phyloP scores from a whole-genome alignment of 192 early-diverging fungal species.

The Coemansia sp. region DNA sequence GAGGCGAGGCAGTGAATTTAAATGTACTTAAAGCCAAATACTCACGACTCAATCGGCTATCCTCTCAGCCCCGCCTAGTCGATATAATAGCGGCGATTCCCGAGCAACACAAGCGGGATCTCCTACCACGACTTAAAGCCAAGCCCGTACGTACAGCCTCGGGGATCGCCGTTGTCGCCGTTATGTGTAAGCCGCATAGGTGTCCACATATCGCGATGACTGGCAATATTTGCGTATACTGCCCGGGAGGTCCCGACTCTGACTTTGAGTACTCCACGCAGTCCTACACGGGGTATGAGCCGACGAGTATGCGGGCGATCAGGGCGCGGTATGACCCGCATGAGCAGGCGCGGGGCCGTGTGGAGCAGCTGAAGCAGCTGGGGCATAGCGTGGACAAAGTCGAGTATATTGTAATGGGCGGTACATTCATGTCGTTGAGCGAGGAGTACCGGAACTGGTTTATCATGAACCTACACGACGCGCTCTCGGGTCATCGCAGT shows the following conservation, averaged over 20 bases:
- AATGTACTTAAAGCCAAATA: conserved; percentile 81
- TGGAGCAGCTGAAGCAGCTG: conserved; percentile 90
- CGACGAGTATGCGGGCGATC: conserved; percentile 98
- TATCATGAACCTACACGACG: conserved; percentile 94
- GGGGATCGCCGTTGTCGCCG: conserved; percentile 51
- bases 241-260: conserved; percentile 97
- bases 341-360: conserved; percentile 91
- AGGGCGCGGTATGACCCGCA: conserved; percentile 97
- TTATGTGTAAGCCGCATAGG: conserved; percentile 77
- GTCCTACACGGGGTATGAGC: conserved; percentile 99
- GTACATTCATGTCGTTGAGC: conserved; percentile 96
- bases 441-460: conserved; percentile 99
- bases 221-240: conserved; percentile 98
- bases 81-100: conserved; percentile 99
- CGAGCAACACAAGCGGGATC: conserved; percentile 80
- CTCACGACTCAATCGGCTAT: conserved; percentile 72
- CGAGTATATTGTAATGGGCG: conserved; percentile 99
- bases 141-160: conserved; percentile 95
- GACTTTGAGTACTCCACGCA: conserved; percentile 99
- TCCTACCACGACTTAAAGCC: conserved; percentile 87
- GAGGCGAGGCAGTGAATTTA: conserved; percentile 79
- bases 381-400: conserved; percentile 98
- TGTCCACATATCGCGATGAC: conserved; percentile 99
- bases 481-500: conserved; percentile 89
- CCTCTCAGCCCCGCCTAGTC: conserved; percentile 89